Conservation (phyloP, 192 early-diverging fungal species). For the Backusella macrospora region DNA sequence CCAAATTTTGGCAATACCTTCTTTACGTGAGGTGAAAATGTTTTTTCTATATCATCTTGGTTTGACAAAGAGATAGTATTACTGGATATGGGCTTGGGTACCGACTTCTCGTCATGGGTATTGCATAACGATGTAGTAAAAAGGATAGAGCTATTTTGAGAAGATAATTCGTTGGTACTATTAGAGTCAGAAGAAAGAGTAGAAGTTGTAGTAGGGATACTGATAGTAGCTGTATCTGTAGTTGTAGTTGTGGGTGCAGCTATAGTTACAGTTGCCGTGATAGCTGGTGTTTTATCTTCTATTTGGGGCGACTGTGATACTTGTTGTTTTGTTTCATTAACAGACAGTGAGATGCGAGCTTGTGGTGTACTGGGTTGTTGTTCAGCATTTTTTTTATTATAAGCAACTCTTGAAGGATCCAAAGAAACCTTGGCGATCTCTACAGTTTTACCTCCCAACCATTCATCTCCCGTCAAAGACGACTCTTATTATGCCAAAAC, state of each 20-base stretch:
- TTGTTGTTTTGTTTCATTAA: neutral
- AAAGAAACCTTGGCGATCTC: slow-evolving; percentile 47
- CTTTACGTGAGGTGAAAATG: neutral
- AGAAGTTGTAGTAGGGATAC: neutral
- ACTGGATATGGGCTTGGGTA: neutral
- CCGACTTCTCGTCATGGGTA: neutral
- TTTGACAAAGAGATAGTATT: neutral
- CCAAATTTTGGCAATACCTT: slow-evolving; percentile 45
- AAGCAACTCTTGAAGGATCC: slow-evolving; percentile 42
- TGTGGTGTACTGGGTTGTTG: neutral
- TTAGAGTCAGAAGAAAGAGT: neutral
- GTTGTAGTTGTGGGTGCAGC: neutral
- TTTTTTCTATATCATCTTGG: slow-evolving; percentile 5
- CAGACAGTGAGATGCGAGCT: neutral
- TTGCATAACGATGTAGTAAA: neutral
- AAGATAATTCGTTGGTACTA: neutral
- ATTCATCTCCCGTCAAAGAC: slow-evolving; percentile 59
- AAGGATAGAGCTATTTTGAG: neutral
- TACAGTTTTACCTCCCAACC: slow-evolving; percentile 57
- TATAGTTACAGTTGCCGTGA: neutral
- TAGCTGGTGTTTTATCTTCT: slow-evolving; percentile 12
- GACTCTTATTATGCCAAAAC: slow-evolving; percentile 32
- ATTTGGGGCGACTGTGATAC: neutral
- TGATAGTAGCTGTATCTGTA: neutral
- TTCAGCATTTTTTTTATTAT: neutral